phyloP scores from a whole-genome alignment of 2,329 filamentous ascomycete species.

The Cladosporium colombiae region DNA sequence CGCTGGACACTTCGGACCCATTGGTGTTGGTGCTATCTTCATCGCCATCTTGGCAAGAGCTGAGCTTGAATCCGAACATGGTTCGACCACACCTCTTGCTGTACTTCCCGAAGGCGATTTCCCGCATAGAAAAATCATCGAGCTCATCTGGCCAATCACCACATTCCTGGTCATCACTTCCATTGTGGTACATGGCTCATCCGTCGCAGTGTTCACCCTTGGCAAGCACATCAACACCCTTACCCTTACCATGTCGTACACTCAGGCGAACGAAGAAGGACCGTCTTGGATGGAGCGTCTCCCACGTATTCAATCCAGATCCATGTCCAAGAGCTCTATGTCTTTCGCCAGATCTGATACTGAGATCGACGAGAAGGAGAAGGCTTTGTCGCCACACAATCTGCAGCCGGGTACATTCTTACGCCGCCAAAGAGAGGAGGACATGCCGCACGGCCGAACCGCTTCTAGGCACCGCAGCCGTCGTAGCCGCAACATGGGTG shows the following conservation, averaged over 20 bases:
- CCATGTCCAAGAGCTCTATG: constrained; percentile 77
- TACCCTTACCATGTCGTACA: constrained; percentile 94
- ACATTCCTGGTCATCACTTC: constrained; percentile 93
- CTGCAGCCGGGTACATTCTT: constrained; percentile 74
- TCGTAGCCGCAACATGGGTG: constrained; percentile 66
- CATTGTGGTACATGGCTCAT: constrained; percentile 96
- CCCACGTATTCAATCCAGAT: constrained; percentile 78
- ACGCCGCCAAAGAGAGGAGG: constrained; percentile 75
- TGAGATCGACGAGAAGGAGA: constrained; percentile 56
- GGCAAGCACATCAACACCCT: constrained; percentile 98
- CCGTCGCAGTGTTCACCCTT: constrained; percentile 93
- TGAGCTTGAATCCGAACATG: constrained; percentile 72
- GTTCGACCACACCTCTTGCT: constrained; percentile 69
- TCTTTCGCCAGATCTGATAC: constrained; percentile 71
- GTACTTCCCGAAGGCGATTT: constrained; percentile 59
- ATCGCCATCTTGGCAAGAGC: constrained; percentile 88
- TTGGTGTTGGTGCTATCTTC: constrained; percentile 95
- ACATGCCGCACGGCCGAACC: constrained; percentile 65
- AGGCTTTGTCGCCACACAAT: constrained; percentile 47
- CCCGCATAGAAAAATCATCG: constrained; percentile 70
- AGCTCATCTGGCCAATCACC: constrained; percentile 92
- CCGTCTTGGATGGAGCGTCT: constrained; percentile 94
- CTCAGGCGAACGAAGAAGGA: constrained; percentile 81
- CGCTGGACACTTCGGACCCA: constrained; percentile 95
- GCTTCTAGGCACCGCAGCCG: constrained; percentile 64